Evolutionary conservation across 2,329 filamentous ascomycete species (phyloP).

Genomic region (Geosmithia morbida): DNA sequence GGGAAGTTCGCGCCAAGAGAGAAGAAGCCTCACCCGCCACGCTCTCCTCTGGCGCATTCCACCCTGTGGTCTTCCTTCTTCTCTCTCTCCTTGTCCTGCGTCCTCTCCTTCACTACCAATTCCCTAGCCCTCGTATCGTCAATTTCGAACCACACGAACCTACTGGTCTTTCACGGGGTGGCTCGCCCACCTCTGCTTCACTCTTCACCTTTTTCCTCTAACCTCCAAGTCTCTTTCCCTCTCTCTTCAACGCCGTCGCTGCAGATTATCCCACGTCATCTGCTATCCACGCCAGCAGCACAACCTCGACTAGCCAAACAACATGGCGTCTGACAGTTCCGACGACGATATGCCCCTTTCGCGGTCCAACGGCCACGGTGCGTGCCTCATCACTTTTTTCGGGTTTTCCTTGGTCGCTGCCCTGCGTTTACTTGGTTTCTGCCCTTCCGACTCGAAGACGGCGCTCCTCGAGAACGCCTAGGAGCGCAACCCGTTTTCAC

Average conservation of each 20-base stretch:
- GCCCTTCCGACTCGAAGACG: not conserved
- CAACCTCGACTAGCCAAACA: conserved; percentile 5
- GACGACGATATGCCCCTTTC: conserved; percentile 76
- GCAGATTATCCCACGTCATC: conserved; percentile 1
- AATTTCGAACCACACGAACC: not conserved
- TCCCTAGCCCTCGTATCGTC: not conserved
- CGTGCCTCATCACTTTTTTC: conserved; percentile 18
- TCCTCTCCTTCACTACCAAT: not conserved
- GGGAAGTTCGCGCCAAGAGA: conserved; percentile 1
- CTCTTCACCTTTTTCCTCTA: not conserved
- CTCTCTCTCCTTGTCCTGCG: not conserved
- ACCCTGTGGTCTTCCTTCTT: conserved; percentile 1
- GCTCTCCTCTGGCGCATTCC: conserved; percentile 1
- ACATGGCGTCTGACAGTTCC: conserved; percentile 44
- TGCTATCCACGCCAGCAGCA: not conserved
- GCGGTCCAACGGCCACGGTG: conserved; percentile 53
- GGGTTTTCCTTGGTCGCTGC: not conserved
- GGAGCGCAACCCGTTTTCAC: not conserved
- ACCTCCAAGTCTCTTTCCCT: not conserved
- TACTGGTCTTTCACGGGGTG: conserved; percentile 2
- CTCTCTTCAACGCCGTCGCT: not conserved
- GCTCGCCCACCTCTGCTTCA: conserved; percentile 1
- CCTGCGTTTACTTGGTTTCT: not conserved
- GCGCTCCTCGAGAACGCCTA: not conserved
- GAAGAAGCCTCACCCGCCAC: conserved; percentile 2